These are phyloP conservation scores for Themeda triandra DNA, from an alignment of 176 grass and related monocot genomes.

Conservation along the genomic window DNA sequence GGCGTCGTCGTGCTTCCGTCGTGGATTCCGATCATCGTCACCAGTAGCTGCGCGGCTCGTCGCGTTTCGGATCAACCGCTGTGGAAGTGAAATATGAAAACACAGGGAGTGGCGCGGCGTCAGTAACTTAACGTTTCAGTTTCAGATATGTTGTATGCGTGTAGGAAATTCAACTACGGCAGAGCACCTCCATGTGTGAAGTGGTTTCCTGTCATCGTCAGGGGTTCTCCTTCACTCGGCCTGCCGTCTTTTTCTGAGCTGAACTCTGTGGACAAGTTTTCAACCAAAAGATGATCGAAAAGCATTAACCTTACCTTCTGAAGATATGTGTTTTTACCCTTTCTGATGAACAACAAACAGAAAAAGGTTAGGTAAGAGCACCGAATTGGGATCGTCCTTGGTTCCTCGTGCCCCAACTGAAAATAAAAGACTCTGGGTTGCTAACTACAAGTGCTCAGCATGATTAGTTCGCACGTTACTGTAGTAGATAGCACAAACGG, in stretches of 20 bases:
- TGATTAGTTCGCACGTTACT: constrained; percentile 26
- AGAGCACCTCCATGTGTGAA: not conserved
- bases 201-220: not conserved
- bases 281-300: not conserved
- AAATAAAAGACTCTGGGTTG: not conserved
- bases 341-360: not conserved
- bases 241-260: not conserved
- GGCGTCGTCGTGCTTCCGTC: not conserved
- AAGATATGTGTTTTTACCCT: not conserved
- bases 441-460: constrained; percentile 1
- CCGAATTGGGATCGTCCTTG: not conserved
- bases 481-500: not conserved
- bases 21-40: not conserved
- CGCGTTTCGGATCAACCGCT: not conserved
- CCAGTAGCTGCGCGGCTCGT: not conserved
- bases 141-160: not conserved
- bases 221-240: not conserved
- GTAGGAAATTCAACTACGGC: not conserved
- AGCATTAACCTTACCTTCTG: not conserved
- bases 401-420: not conserved
- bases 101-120: not conserved
- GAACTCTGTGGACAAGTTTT: not conserved
- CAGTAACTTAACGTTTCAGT: not conserved
- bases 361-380: not conserved
- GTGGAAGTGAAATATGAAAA: not conserved